A percentile compares a stretch with the other conserved stretches of the same genome.
phyloP scores from a whole-genome alignment of 257 asterid genomes.

The Lithospermum erythrorhizon region DNA sequence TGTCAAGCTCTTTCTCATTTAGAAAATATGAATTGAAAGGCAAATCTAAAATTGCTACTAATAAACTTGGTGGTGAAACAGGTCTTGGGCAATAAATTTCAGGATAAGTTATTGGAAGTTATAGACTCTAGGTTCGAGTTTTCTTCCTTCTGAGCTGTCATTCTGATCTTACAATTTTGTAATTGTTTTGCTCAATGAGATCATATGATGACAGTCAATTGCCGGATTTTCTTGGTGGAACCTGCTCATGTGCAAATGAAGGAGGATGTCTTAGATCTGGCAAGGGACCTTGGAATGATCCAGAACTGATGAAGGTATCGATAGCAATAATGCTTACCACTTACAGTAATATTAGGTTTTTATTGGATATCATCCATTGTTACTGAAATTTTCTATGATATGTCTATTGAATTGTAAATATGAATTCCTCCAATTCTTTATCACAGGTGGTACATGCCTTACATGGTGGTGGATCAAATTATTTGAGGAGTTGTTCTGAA shows the following conservation, averaged over 20 bases:
- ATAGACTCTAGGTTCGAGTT: slow-evolving; percentile 60
- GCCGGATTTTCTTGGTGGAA: slow-evolving; percentile 96
- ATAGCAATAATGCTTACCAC: slow-evolving; percentile 10
- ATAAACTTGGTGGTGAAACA: slow-evolving; percentile 23
- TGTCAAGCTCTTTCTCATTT: slow-evolving; percentile 30
- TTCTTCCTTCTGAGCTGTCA: slow-evolving; percentile 4
- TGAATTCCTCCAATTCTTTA: slow-evolving; percentile 20
- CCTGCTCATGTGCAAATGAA: slow-evolving; percentile 68
- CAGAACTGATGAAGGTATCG: slow-evolving; percentile 69
- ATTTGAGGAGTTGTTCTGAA: slow-evolving; percentile 35
- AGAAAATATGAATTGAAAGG: slow-evolving; percentile 10
- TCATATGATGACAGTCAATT: slow-evolving; percentile 52
- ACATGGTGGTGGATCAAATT: slow-evolving; percentile 40
- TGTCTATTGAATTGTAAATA: slow-evolving; percentile 15
- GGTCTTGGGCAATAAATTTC: slow-evolving; percentile 84
- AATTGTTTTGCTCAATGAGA: slow-evolving; percentile 3
- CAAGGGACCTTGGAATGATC: slow-evolving; percentile 92
- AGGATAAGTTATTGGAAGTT: slow-evolving; percentile 61
- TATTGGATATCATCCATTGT: no score
- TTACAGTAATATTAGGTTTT: slow-evolving; percentile 4
- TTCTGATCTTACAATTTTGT: not conserved
- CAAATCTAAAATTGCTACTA: slow-evolving; percentile 10
- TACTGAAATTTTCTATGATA: slow-evolving; percentile 1
- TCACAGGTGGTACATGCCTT: slow-evolving; percentile 71
- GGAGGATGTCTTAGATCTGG: slow-evolving; percentile 91